Percentiles rank a stretch among this genome's conserved stretches.
Evolutionary conservation across 2,329 filamentous ascomycete species (phyloP).

Genomic region (Cucurbitaria berberidis): DNA sequence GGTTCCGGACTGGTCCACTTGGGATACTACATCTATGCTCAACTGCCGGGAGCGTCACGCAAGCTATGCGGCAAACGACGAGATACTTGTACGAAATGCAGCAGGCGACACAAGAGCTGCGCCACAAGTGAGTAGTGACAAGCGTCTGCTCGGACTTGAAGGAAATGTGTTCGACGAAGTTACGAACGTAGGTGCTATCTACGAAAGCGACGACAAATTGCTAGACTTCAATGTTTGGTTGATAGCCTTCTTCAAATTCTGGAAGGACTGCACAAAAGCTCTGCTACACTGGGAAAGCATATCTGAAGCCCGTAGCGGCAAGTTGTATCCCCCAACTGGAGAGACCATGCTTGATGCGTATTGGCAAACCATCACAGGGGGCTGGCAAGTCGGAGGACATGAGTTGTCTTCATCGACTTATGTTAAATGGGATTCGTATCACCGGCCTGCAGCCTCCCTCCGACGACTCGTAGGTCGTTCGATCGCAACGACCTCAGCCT

Average conservation of each 20-base stretch:
- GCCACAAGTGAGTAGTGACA: background rate
- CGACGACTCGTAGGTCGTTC: slow-evolving; percentile 8
- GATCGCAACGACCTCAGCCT: slow-evolving; percentile 13
- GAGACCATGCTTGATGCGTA: slow-evolving; percentile 13
- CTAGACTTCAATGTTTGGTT: slow-evolving; percentile 5
- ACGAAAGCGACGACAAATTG: slow-evolving; percentile 10
- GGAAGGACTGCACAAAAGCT: background rate
- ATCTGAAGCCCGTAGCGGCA: slow-evolving; percentile 1
- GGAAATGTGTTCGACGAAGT: background rate
- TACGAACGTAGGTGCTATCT: background rate
- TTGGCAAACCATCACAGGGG: slow-evolving; percentile 23
- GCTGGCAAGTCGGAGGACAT: slow-evolving; percentile 1
- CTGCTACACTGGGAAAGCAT: slow-evolving; percentile 13
- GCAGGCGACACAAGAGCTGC: background rate
- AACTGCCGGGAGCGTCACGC: background rate
- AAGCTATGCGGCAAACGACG: background rate
- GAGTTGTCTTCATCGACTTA: background rate
- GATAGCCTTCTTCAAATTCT: background rate
- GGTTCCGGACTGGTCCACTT: slow-evolving; percentile 1
- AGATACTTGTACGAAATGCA: background rate
- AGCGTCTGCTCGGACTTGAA: background rate
- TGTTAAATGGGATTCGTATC: slow-evolving; percentile 1
- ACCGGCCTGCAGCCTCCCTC: background rate
- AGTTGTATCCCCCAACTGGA: slow-evolving; percentile 9
- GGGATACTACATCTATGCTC: background rate